Evolutionary conservation across 2,329 filamentous ascomycete species (phyloP).

Genomic region (Gnomoniopsis sp.): DNA sequence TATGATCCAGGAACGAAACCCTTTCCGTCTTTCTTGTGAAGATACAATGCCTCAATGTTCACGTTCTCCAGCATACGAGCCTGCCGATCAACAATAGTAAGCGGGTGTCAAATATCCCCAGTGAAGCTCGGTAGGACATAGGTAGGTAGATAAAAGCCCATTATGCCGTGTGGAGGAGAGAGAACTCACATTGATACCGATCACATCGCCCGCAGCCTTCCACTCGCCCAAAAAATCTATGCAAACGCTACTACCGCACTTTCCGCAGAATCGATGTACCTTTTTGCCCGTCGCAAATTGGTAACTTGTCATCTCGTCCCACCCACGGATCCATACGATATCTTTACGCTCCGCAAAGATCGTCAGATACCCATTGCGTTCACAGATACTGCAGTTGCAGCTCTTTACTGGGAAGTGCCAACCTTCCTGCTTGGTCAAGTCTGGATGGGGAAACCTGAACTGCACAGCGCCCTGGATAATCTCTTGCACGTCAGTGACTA

Average conservation of each 20-base stretch:
- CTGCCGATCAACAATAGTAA: neutral
- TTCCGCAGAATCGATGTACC: conserved; percentile 9
- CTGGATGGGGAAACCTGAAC: conserved; percentile 5
- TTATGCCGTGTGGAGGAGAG: neutral
- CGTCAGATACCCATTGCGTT: conserved; percentile 9
- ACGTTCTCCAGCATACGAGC: conserved; percentile 10
- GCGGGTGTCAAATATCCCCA: too few species aligned
- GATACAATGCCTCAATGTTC: conserved; percentile 4
- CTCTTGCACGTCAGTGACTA: too few species aligned
- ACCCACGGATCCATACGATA: conserved; percentile 8
- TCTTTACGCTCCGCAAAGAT: conserved; percentile 8
- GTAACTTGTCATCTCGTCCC: conserved; percentile 5
- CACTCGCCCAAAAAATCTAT: conserved; percentile 9
- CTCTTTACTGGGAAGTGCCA: conserved; percentile 9
- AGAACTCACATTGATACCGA: conserved; percentile 16
- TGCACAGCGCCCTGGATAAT: conserved; percentile 9
- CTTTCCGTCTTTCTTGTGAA: conserved; percentile 13
- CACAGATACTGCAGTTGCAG: conserved; percentile 14
- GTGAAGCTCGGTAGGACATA: too few species aligned
- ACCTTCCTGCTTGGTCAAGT: conserved; percentile 5
- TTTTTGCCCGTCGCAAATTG: conserved; percentile 10
- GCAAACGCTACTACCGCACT: conserved; percentile 13
- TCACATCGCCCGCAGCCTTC: conserved; percentile 11
- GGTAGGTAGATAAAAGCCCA: neutral
- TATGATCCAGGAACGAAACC: neutral